Evolutionary conservation across 83 land plant species (phyloP).

Genomic region (Diphasiastrum complanatum): DNA sequence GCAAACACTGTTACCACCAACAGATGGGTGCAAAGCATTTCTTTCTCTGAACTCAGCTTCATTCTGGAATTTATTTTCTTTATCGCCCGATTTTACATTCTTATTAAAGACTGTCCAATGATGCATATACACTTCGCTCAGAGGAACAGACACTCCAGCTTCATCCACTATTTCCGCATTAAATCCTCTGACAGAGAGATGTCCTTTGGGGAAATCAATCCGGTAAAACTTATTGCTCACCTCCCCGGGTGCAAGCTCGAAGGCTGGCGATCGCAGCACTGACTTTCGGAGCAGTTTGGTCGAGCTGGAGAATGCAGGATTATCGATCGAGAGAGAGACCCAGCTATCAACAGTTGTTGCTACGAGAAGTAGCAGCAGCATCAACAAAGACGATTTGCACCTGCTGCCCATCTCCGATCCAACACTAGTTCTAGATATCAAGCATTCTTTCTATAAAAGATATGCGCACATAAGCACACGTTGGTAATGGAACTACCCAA

Average conservation of each 20-base stretch:
- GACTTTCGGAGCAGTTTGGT: no score
- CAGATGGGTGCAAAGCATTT: background rate
- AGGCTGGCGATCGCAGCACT: slow-evolving; percentile 71
- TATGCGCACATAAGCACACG: no score
- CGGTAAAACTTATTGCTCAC: slow-evolving; percentile 54
- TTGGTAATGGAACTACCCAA: no score
- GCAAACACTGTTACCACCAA: slow-evolving; percentile 49
- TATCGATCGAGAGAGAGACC: no score
- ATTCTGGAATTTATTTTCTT: background rate
- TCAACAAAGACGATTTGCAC: no score
- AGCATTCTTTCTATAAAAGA: no score
- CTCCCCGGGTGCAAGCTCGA: slow-evolving; percentile 55
- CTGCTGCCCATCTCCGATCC: no score
- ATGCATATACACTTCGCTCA: slow-evolving; percentile 77
- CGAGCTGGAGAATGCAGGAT: no score
- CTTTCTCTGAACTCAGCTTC: background rate
- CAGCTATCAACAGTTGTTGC: no score
- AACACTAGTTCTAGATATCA: no score
- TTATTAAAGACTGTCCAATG: slow-evolving; percentile 67
- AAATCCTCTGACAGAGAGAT: slow-evolving; percentile 57
- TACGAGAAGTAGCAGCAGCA: no score
- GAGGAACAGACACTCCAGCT: slow-evolving; percentile 57
- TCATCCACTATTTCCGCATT: slow-evolving; percentile 78
- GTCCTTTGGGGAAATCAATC: slow-evolving; percentile 66
- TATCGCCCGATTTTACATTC: no score